Conservation (phyloP, 2,329 filamentous ascomycete genomes). For the Bipolaris victoriae region DNA sequence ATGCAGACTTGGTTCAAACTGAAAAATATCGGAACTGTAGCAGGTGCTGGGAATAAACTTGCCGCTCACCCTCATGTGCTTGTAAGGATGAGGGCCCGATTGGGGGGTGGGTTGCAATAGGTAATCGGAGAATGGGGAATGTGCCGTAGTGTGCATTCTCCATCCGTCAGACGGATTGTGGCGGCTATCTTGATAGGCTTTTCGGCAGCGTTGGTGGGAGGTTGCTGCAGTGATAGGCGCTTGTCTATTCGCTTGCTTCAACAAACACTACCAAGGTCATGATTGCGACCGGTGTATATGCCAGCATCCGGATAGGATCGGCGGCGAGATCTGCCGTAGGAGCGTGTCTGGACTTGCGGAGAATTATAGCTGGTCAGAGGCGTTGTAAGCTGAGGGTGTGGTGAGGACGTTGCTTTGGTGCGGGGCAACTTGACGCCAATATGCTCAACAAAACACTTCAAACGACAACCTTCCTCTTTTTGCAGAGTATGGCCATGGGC, state of each 20-base stretch:
- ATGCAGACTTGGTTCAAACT: background rate
- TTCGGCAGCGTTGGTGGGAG: background rate
- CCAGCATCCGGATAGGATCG: conserved; percentile 29
- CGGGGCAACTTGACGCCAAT: conserved; percentile 18
- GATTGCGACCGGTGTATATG: conserved; percentile 10
- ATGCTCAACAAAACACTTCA: background rate
- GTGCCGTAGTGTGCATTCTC: background rate
- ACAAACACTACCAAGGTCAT: conserved; percentile 7
- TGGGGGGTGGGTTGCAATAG: background rate
- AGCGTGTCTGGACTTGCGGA: conserved; percentile 36
- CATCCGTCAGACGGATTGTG: conserved; percentile 4
- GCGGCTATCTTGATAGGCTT: conserved; percentile 12
- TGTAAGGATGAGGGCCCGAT: background rate
- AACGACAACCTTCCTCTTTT: background rate
- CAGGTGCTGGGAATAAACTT: too few relatives aligned
- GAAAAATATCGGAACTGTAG: background rate
- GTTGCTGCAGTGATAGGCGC: conserved; percentile 18
- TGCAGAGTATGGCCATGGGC: background rate
- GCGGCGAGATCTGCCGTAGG: conserved; percentile 31
- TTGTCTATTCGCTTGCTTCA: conserved; percentile 8
- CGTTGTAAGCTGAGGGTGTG: conserved; percentile 23
- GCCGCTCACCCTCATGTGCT: background rate
- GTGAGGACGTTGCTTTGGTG: conserved; percentile 15
- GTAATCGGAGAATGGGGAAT: background rate
- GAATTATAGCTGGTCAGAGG: conserved; percentile 18